Evolutionary conservation across 148 eudicot genomes (phyloP).

Genomic region (Spergularia bocconei): DNA sequence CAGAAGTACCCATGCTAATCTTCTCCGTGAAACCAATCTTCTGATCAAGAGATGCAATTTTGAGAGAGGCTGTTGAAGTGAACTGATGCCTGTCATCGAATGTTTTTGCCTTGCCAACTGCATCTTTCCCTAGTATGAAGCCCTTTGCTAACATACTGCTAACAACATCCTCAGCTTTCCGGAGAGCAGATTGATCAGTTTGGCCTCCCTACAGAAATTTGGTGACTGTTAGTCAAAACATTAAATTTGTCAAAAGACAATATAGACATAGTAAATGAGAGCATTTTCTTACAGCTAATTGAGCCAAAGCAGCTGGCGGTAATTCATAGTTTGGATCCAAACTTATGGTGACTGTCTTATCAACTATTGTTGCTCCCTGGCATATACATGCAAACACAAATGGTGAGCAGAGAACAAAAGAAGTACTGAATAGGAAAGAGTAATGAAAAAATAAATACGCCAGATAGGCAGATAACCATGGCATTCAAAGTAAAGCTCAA

Average conservation of each 20-base stretch:
- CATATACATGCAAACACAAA: slow-evolving; percentile 15
- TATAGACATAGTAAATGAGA: not conserved
- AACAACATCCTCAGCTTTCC: slow-evolving; percentile 94
- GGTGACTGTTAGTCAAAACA: not conserved
- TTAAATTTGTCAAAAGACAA: not conserved
- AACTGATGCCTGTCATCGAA: slow-evolving; percentile 86
- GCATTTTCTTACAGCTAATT: slow-evolving; percentile 50
- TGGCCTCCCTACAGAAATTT: not conserved
- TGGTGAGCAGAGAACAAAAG: not conserved
- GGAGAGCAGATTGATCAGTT: slow-evolving; percentile 56
- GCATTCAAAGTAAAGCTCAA: not conserved
- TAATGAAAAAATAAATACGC: not conserved
- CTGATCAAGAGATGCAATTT: slow-evolving; percentile 76
- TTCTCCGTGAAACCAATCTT: slow-evolving; percentile 88
- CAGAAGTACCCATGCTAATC: slow-evolving; percentile 73
- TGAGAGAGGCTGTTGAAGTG: slow-evolving; percentile 77
- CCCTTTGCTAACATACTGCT: slow-evolving; percentile 94
- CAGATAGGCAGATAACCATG: not conserved
- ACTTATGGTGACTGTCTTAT: slow-evolving; percentile 55
- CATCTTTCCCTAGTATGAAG: slow-evolving; percentile 88
- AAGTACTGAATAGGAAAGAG: not conserved
- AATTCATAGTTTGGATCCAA: slow-evolving; percentile 71
- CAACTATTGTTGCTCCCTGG: slow-evolving; percentile 94
- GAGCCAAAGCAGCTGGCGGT: slow-evolving; percentile 70
- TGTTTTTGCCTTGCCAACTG: slow-evolving; percentile 79